phyloP scores from a whole-genome alignment of 2,329 filamentous ascomycete species.

The Waltergamsia citrina region DNA sequence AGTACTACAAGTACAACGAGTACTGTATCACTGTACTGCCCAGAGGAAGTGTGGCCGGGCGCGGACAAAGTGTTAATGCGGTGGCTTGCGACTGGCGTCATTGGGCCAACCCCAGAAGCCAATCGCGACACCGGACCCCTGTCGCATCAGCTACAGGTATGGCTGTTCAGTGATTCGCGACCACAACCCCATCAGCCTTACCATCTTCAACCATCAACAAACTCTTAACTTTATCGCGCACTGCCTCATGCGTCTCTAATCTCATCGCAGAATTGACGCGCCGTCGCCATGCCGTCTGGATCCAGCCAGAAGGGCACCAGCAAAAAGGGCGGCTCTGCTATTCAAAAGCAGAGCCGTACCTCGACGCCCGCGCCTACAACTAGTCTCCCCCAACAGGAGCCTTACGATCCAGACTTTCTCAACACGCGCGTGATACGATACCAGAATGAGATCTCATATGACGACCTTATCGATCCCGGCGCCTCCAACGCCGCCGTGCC shows the following conservation, averaged over 20 bases:
- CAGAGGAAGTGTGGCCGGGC: no score
- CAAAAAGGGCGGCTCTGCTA: constrained; percentile 51
- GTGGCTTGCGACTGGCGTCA: no score
- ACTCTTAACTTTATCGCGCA: neutral
- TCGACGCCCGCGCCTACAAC: constrained; percentile 54
- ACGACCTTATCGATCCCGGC: constrained; percentile 59
- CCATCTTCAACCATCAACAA: neutral
- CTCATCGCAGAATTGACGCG: constrained; percentile 1
- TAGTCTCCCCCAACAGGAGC: constrained; percentile 44
- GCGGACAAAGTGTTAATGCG: no score
- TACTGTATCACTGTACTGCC: no score
- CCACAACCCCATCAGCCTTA: neutral
- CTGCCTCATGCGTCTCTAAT: neutral
- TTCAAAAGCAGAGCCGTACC: constrained; percentile 66
- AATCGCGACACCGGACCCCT: neutral
- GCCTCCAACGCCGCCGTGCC: constrained; percentile 48
- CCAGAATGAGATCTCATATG: constrained; percentile 48
- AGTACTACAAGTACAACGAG: no score
- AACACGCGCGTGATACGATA: constrained; percentile 51
- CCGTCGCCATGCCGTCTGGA: constrained; percentile 42
- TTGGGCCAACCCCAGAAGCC: no score
- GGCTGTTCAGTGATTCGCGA: neutral
- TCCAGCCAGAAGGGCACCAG: constrained; percentile 52
- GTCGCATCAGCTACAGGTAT: constrained; percentile 6
- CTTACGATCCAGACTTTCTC: constrained; percentile 55